phyloP scores from a whole-genome alignment of 176 grass and related monocot species.

The Areca catechu region DNA sequence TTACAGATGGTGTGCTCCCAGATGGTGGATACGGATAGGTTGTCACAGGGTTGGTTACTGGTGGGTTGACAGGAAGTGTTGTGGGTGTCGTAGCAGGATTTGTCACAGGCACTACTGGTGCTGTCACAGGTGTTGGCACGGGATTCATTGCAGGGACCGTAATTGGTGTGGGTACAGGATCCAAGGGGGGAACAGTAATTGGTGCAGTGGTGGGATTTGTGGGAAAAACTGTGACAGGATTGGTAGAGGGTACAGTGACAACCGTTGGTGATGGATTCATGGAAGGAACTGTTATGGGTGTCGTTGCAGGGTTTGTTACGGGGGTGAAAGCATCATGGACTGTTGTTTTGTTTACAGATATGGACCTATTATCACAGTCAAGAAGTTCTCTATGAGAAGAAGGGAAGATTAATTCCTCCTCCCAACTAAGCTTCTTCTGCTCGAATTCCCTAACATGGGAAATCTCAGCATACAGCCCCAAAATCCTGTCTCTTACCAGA shows the following conservation, averaged over 20 bases:
- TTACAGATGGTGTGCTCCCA: constrained; percentile 29
- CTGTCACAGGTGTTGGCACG: constrained; percentile 22
- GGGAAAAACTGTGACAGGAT: constrained; percentile 21
- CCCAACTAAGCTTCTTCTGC: background rate
- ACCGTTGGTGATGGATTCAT: constrained; percentile 40
- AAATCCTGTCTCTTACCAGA: constrained; percentile 14
- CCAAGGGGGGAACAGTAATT: constrained; percentile 52
- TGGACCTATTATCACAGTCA: constrained; percentile 9
- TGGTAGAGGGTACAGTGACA: constrained; percentile 34
- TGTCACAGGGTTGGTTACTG: constrained; percentile 61
- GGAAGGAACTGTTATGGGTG: constrained; percentile 44
- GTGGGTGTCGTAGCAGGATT: constrained; percentile 62
- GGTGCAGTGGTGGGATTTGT: constrained; percentile 35
- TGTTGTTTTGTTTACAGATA: constrained; percentile 19
- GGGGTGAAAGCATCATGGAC: constrained; percentile 38
- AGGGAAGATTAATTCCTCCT: constrained; percentile 7
- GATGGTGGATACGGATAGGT: constrained; percentile 48
- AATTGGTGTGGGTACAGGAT: constrained; percentile 54
- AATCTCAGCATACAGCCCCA: constrained; percentile 20
- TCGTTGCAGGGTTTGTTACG: constrained; percentile 38
- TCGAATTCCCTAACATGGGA: background rate
- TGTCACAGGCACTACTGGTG: constrained; percentile 40
- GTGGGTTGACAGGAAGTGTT: constrained; percentile 32
- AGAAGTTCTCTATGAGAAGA: constrained; percentile 16
- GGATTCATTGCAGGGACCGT: constrained; percentile 34